Conservation (phyloP, 768 basidiomycete genomes). For the Kwoniella dendrophila region DNA sequence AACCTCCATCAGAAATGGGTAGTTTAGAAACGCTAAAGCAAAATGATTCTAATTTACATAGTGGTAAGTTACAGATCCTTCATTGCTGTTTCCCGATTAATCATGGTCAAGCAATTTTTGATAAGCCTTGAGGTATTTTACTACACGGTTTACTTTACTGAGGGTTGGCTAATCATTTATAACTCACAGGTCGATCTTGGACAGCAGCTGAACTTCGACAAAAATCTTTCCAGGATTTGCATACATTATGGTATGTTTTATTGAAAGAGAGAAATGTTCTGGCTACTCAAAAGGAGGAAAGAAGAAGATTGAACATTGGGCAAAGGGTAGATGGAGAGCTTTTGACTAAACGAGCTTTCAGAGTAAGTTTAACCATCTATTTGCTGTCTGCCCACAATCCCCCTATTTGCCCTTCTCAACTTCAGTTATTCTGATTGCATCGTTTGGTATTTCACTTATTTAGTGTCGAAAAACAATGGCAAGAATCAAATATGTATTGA, state of each 20-base stretch:
- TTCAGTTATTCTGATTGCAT: not conserved
- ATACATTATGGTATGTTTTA: slow-evolving; percentile 91
- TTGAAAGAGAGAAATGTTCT: slow-evolving; percentile 86
- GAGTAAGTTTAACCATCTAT: slow-evolving; percentile 37
- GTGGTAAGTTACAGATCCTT: no score
- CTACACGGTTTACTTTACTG: no score
- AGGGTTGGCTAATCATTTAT: not conserved
- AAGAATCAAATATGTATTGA: slow-evolving; percentile 88
- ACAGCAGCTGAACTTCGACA: slow-evolving; percentile 78
- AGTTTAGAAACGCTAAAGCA: slow-evolving; percentile 34
- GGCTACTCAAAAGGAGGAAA: slow-evolving; percentile 81
- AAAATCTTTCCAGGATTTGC: slow-evolving; percentile 90
- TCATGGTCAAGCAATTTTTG: not conserved
- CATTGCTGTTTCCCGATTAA: not conserved
- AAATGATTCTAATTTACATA: slow-evolving; percentile 35
- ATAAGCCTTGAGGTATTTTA: no score
- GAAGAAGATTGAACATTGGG: slow-evolving; percentile 63
- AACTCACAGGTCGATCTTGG: slow-evolving; percentile 78
- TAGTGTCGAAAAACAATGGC: slow-evolving; percentile 95
- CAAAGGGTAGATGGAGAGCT: slow-evolving; percentile 46
- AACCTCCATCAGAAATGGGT: slow-evolving; percentile 29
- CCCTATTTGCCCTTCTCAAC: no score
- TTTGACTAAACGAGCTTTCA: slow-evolving; percentile 43
- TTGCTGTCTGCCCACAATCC: not conserved
- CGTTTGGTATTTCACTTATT: not conserved